Conservation (phyloP, 768 basidiomycete species). For the Amylocystis lapponica region DNA sequence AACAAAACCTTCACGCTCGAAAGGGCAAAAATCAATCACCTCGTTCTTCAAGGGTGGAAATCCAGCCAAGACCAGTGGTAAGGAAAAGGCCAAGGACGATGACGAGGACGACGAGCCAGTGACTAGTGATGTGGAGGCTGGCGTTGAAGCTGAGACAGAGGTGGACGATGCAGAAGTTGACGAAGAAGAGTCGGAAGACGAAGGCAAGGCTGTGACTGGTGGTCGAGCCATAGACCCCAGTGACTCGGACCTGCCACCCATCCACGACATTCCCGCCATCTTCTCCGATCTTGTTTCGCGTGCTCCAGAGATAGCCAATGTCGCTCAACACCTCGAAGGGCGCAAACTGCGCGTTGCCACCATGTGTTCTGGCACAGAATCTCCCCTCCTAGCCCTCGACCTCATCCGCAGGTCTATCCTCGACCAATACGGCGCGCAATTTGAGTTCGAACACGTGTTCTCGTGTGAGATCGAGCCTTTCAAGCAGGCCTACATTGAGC, state of each 20-base stretch:
- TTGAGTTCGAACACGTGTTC: constrained; percentile 88
- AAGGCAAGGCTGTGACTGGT: constrained; percentile 24
- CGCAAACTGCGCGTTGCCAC: constrained; percentile 90
- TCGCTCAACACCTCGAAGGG: constrained; percentile 63
- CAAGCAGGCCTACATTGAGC: constrained; percentile 96
- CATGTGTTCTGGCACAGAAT: constrained; percentile 97
- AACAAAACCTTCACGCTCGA: constrained; percentile 16
- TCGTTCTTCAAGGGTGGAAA: constrained; percentile 44
- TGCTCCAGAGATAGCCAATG: constrained; percentile 58
- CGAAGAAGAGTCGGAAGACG: constrained; percentile 24
- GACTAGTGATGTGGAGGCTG: not conserved
- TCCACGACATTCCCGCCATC: constrained; percentile 64
- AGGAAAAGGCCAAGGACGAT: constrained; percentile 15
- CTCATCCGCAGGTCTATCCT: constrained; percentile 73
- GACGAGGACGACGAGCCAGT: constrained; percentile 10
- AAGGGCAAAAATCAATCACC: constrained; percentile 48
- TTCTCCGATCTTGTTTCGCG: constrained; percentile 69
- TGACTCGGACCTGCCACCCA: constrained; percentile 72
- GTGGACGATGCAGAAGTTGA: constrained; percentile 20
- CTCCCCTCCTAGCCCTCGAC: constrained; percentile 85
- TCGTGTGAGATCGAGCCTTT: constrained; percentile 97
- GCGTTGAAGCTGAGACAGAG: not conserved
- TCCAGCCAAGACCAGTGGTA: constrained; percentile 6
- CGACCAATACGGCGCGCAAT: constrained; percentile 54
- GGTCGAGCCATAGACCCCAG: constrained; percentile 13